These are phyloP conservation scores for Scutellaria baicalensis DNA, from an alignment of 257 asterid genomes.

Conservation along the genomic window DNA sequence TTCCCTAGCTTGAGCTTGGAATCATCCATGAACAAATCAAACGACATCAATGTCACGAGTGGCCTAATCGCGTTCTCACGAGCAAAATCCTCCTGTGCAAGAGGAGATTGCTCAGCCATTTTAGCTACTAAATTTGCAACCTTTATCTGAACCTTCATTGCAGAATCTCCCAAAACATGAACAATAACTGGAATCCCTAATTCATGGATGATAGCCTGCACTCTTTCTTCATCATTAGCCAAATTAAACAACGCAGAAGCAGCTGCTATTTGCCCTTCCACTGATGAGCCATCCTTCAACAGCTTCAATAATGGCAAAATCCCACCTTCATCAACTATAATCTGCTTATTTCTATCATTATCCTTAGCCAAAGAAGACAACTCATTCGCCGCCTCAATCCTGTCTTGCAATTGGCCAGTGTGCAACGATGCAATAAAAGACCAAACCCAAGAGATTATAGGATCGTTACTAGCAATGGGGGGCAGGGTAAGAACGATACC, in stretches of 20 bases:
- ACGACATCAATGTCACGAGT: slow-evolving; percentile 55
- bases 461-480: slow-evolving; percentile 84
- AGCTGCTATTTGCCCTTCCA: slow-evolving; percentile 66
- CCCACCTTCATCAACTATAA: slow-evolving; percentile 79
- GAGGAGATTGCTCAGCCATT: slow-evolving; percentile 54
- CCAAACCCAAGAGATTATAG: slow-evolving; percentile 84
- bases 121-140: slow-evolving; percentile 58
- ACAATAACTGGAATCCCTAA: slow-evolving; percentile 54
- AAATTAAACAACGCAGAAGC: slow-evolving; percentile 41
- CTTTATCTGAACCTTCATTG: slow-evolving; percentile 58
- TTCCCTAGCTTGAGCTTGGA: slow-evolving; percentile 27
- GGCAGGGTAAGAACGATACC: slow-evolving; percentile 69
- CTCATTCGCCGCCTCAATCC: slow-evolving; percentile 64
- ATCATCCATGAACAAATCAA: slow-evolving; percentile 64
- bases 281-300: slow-evolving; percentile 49
- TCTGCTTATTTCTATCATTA: slow-evolving; percentile 78
- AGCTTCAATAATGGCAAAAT: slow-evolving; percentile 56
- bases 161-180: slow-evolving; percentile 54
- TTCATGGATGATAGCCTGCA: slow-evolving; percentile 36
- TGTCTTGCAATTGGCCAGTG: slow-evolving; percentile 52
- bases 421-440: slow-evolving; percentile 58
- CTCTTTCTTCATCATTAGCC: slow-evolving; percentile 58
- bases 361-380: slow-evolving; percentile 65
- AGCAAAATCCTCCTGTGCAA: slow-evolving; percentile 73
- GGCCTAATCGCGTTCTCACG: slow-evolving; percentile 77